Percentiles rank a stretch among this genome's conserved stretches.
These are phyloP conservation scores for Adansonia gregorii DNA, from an alignment of 441 rosid species.

Conservation along the genomic window DNA sequence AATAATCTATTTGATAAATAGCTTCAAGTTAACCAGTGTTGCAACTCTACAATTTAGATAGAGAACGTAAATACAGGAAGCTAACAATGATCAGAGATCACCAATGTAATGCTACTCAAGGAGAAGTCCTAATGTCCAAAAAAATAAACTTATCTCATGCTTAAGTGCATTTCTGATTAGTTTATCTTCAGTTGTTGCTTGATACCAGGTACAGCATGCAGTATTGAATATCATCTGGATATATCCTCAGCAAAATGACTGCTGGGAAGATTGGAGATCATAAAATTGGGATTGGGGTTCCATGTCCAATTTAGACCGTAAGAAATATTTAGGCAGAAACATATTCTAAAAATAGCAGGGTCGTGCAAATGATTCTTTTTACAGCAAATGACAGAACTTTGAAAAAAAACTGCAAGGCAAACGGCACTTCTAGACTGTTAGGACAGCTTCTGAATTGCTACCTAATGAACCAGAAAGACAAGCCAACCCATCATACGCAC, in stretches of 20 bases:
- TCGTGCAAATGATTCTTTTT: neutral
- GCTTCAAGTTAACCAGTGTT: neutral
- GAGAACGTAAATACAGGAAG: neutral
- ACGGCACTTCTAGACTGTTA: neutral
- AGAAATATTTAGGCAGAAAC: neutral
- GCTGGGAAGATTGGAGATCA: neutral
- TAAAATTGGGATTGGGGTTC: neutral
- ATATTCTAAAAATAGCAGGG: constrained; percentile 1
- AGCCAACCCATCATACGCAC: neutral
- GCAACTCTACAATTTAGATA: constrained; percentile 8
- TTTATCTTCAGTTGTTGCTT: neutral
- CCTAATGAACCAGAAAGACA: neutral
- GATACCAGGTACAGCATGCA: neutral
- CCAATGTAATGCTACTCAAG: constrained; percentile 7
- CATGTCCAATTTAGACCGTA: constrained; percentile 13
- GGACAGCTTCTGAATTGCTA: constrained; percentile 13
- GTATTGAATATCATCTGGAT: constrained; percentile 6
- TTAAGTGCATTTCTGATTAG: neutral
- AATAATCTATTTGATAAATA: neutral
- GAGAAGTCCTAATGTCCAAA: neutral
- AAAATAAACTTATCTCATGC: constrained; percentile 4
- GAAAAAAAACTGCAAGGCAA: neutral
- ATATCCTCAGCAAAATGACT: neutral
- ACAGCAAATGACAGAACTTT: neutral
- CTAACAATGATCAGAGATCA: neutral